Conservation (phyloP, 768 basidiomycete genomes). For the Lactarius hengduanensis region DNA sequence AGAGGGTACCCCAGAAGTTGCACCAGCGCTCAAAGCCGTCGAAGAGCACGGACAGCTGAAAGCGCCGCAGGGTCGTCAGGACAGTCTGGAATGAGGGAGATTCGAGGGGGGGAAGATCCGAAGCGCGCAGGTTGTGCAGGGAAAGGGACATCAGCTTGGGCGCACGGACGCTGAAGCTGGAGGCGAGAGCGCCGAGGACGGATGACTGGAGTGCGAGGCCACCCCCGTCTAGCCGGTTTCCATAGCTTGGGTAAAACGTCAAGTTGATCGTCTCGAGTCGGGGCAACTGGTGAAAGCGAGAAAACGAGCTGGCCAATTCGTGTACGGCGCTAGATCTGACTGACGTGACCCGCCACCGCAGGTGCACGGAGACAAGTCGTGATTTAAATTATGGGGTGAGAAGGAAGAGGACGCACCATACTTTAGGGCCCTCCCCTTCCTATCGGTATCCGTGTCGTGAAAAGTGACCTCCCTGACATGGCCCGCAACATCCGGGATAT, state of each 20-base stretch:
- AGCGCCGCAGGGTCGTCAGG: background rate
- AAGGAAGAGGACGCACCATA: background rate
- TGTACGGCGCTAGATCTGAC: background rate
- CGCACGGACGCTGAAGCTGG: background rate
- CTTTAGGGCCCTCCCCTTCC: background rate
- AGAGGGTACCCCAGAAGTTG: background rate
- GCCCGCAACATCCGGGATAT: background rate
- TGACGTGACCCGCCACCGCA: too few species aligned
- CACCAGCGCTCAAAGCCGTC: background rate
- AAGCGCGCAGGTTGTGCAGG: background rate
- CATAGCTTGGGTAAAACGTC: constrained; percentile 1
- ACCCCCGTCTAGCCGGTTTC: background rate
- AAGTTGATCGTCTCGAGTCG: background rate
- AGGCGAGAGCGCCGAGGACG: background rate
- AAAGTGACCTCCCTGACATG: constrained; percentile 5
- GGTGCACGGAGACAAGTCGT: background rate
- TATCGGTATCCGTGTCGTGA: background rate
- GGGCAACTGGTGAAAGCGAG: background rate
- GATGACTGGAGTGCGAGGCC: background rate
- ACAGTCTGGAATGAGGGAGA: background rate
- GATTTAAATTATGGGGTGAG: background rate
- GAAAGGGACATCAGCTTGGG: constrained; percentile 1
- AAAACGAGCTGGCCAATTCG: background rate
- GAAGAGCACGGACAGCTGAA: background rate
- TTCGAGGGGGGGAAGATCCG: background rate